Conservation (phyloP, 805 yeast genomes). For the Dipodascus geniculatus region DNA sequence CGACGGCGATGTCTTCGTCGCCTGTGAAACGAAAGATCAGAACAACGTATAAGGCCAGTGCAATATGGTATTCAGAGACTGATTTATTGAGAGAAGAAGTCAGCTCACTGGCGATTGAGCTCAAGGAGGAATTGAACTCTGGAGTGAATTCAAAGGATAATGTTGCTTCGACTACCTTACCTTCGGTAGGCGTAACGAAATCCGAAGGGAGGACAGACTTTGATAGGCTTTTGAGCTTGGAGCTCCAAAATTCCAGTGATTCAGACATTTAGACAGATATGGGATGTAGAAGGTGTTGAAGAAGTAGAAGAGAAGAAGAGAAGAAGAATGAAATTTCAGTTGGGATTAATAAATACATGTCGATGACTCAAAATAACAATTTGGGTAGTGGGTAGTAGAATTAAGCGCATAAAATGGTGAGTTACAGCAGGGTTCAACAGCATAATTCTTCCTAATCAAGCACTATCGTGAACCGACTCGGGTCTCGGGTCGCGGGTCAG, state of each 20-base stretch:
- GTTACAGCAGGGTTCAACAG: not conserved
- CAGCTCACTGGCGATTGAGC: constrained; percentile 12
- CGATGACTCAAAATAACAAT: not conserved
- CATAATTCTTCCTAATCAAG: not conserved
- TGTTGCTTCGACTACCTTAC: constrained; percentile 54
- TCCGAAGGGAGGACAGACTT: constrained; percentile 83
- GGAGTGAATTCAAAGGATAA: constrained; percentile 25
- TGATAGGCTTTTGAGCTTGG: constrained; percentile 64
- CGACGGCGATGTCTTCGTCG: constrained; percentile 85
- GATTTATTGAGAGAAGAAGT: constrained; percentile 5
- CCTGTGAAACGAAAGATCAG: constrained; percentile 76
- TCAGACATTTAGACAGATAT: not conserved
- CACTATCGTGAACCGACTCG: not conserved
- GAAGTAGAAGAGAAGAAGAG: no score
- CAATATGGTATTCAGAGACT: constrained; percentile 36
- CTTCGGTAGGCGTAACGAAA: constrained; percentile 63
- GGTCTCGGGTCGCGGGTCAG: not conserved
- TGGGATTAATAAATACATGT: not conserved
- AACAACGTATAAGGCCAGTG: constrained; percentile 56
- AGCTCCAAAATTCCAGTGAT: constrained; percentile 45
- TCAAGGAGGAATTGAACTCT: constrained; percentile 12
- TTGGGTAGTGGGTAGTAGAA: not conserved
- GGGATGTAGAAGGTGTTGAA: no score
- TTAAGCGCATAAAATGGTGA: no score
- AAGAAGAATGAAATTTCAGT: not conserved